Evolutionary conservation across 306 rosid species (phyloP).

Genomic region (Lathyrus sativus): DNA sequence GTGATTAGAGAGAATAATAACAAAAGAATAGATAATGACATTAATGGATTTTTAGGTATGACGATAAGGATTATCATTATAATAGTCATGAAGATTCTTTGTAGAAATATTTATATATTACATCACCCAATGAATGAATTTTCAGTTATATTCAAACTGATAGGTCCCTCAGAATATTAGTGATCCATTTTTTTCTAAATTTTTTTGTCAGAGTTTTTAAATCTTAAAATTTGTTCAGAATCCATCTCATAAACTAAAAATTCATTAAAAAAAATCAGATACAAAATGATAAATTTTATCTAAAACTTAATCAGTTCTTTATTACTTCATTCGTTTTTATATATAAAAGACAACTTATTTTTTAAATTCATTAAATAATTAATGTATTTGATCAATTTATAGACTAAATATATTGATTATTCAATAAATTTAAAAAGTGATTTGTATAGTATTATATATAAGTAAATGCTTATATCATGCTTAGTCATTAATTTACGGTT

Average conservation of each 20-base stretch:
- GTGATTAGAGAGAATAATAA: conserved; percentile 45
- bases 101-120: conserved; percentile 24
- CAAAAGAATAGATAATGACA: conserved; percentile 29
- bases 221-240: no score
- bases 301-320: no score
- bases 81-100: conserved; percentile 43
- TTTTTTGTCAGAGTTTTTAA: background rate
- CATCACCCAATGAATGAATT: conserved; percentile 34
- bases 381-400: no score
- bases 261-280: no score
- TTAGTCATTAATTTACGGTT: conserved; percentile 24
- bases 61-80: conserved; percentile 39
- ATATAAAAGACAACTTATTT: no score
- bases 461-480: background rate
- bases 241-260: no score
- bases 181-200: background rate
- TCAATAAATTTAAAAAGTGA: no score
- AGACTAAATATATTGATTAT: no score
- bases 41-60: conserved; percentile 41
- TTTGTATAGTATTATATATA: no score
- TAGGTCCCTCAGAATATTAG: conserved; percentile 15
- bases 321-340: no score
- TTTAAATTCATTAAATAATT: no score
- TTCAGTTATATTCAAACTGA: conserved; percentile 36
- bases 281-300: no score